Percentiles rank a stretch among this genome's conserved stretches.
phyloP scores from a whole-genome alignment of 176 grass and related monocot genomes.

The Phragmites australis region DNA sequence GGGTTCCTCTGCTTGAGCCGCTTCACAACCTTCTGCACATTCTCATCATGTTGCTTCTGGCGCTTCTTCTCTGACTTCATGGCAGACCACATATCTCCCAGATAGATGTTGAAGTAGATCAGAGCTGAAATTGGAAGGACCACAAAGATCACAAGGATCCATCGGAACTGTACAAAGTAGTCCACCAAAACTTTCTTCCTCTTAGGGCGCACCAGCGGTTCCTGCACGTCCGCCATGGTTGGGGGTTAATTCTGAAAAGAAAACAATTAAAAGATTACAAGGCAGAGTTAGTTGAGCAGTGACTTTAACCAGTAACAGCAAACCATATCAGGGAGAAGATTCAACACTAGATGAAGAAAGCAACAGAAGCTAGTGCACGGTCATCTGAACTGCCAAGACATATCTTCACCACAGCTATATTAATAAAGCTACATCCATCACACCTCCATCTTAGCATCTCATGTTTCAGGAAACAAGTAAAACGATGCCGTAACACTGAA shows the following conservation, averaged over 20 bases:
- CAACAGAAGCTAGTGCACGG: not conserved
- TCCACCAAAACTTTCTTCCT: conserved; percentile 77
- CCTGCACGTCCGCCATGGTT: conserved; percentile 70
- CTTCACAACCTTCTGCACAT: conserved; percentile 79
- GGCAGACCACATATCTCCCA: conserved; percentile 69
- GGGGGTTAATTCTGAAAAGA: conserved; percentile 29
- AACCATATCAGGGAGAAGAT: not conserved
- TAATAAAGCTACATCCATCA: not conserved
- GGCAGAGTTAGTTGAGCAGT: not conserved
- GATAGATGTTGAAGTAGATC: conserved; percentile 71
- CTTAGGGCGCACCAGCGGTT: conserved; percentile 61
- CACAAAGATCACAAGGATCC: conserved; percentile 82
- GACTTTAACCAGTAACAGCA: not conserved
- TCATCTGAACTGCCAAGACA: not conserved
- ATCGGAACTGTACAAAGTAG: conserved; percentile 80
- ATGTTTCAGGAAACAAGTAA: not conserved
- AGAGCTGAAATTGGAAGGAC: conserved; percentile 69
- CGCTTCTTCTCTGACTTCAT: conserved; percentile 77
- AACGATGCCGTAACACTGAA: not conserved
- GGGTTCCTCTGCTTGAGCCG: conserved; percentile 86
- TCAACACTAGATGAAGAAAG: not conserved
- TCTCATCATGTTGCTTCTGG: conserved; percentile 72
- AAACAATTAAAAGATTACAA: not conserved
- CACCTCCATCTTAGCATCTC: not conserved
- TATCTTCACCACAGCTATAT: not conserved